A percentile compares a stretch with the other conserved stretches of the same genome.
Conservation (phyloP, 2,329 filamentous ascomycete species). For the Proliferodiscus dingleyae region DNA sequence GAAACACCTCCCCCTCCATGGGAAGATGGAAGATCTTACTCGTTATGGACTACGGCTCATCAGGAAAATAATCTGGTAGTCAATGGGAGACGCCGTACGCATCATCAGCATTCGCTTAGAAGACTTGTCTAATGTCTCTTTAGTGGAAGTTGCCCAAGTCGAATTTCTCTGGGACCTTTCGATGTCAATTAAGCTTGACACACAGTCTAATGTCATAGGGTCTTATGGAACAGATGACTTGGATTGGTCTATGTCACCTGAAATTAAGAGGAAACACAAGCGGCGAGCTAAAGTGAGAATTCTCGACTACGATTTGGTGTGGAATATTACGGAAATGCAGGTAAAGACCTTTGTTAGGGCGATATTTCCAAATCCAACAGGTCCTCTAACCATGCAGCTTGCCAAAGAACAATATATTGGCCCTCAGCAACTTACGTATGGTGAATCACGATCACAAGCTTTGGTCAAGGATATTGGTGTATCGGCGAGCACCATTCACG, state of each 20-base stretch:
- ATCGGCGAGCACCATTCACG: background rate
- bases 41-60: constrained; percentile 12
- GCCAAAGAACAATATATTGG: constrained; percentile 3
- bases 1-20: constrained; percentile 1
- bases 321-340: constrained; percentile 17
- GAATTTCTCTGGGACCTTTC: constrained; percentile 8
- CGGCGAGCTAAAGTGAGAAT: background rate
- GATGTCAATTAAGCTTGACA: constrained; percentile 12
- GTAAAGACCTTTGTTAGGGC: constrained; percentile 9
- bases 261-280: constrained; percentile 1
- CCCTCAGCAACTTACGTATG: background rate
- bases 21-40: constrained; percentile 4
- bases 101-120: background rate
- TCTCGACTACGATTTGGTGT: constrained; percentile 10
- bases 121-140: background rate
- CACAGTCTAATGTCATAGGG: background rate
- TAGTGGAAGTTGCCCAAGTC: constrained; percentile 10
- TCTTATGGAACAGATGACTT: constrained; percentile 5
- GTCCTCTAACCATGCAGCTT: constrained; percentile 7
- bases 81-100: constrained; percentile 1
- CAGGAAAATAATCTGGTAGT: constrained; percentile 6
- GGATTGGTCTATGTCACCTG: background rate
- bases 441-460: constrained; percentile 7
- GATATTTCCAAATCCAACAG: constrained; percentile 9
- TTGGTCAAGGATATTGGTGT: constrained; percentile 7